Evolutionary conservation across 192 early-diverging fungal species (phyloP), one percentile per base, ranked within the genome.

Genomic region (Coemansia pectinata): DNA sequence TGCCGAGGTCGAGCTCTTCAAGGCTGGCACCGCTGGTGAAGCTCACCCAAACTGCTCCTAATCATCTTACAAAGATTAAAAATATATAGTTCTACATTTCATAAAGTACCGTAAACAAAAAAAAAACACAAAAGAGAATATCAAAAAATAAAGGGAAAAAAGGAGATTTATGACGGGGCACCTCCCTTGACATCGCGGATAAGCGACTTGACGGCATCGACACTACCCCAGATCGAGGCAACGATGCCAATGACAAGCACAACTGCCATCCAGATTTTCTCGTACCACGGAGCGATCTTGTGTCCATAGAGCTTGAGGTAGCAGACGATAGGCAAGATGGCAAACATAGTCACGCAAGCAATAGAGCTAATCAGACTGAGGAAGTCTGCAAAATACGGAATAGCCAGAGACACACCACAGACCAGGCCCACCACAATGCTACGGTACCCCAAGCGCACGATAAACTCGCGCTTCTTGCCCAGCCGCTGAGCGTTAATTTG

Each of bases 371-470:
- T 77, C 2, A 95, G 84, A 15, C 87, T 84, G 80, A 95, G 45
- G 31, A 92, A 84, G 71, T 93, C 93, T 10, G 91, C 81, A 73
- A 95, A 93, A 77, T 83, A 92, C 7, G 92, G 91, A 15, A 93
- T 85, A 27, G 82, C 87, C 25, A 91, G 72, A 4, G 91, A 87
- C 31, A 92, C 73, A 1, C 78, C 82, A 17, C 82, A 81, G n/a
- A 90, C 77, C 0, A 83, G 19, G 1, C 83, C 78, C 17, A 91
- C 78, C 9, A 93, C 83, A 8, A 68, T 60, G 21, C 79, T 69
- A 41, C 93, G 85, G 42, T 88, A 84, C 1, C 83, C 38, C 7
- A 86, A 53, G 3, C 87, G 88, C 38, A 87, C 72, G 0, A 73
- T 50, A 44, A 86, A 87, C 63, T 91, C 88, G 31, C 74, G 55